These are phyloP conservation scores for Pyrenophora tritici-repentis DNA, from an alignment of 2,329 filamentous ascomycete genomes.

Conservation along the genomic window DNA sequence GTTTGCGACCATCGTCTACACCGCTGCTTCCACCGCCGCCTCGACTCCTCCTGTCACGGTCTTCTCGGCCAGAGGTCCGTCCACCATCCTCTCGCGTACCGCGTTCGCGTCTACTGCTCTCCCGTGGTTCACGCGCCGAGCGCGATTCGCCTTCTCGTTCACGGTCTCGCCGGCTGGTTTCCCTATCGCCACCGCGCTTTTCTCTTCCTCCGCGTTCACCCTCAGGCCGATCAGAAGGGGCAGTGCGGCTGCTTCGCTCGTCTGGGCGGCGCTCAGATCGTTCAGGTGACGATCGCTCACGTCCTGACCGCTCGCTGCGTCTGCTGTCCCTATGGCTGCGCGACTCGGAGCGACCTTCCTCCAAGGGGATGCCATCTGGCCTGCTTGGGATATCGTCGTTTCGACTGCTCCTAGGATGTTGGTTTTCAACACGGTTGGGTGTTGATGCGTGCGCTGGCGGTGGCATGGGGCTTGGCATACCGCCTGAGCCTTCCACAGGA, in stretches of 20 bases:
- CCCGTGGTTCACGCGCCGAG: constrained; percentile 22
- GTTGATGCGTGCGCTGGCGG: constrained; percentile 33
- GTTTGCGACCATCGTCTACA: constrained; percentile 31
- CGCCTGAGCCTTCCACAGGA: constrained; percentile 20
- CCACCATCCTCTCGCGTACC: constrained; percentile 32
- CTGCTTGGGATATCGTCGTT: constrained; percentile 23
- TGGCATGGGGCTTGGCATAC: constrained; percentile 26
- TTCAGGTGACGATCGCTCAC: constrained; percentile 29
- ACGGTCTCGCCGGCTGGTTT: constrained; percentile 24
- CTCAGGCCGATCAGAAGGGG: constrained; percentile 24
- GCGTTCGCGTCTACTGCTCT: constrained; percentile 29
- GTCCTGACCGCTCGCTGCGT: constrained; percentile 36
- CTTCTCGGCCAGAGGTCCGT: constrained; percentile 30
- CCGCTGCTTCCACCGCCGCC: constrained; percentile 16
- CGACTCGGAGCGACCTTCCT: constrained; percentile 35
- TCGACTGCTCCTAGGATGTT: constrained; percentile 27
- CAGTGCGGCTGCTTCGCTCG: constrained; percentile 32
- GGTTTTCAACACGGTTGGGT: constrained; percentile 31
- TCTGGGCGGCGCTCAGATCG: constrained; percentile 34
- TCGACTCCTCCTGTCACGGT: constrained; percentile 31
- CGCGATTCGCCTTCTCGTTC: constrained; percentile 20
- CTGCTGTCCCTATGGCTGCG: constrained; percentile 36
- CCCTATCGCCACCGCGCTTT: constrained; percentile 32
- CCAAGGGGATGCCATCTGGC: constrained; percentile 24
- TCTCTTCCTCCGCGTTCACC: constrained; percentile 36